Evolutionary conservation across 2,329 filamentous ascomycete genomes (phyloP), one percentile per base, ranked within the genome.

Genomic region (Trichoderma sp.): DNA sequence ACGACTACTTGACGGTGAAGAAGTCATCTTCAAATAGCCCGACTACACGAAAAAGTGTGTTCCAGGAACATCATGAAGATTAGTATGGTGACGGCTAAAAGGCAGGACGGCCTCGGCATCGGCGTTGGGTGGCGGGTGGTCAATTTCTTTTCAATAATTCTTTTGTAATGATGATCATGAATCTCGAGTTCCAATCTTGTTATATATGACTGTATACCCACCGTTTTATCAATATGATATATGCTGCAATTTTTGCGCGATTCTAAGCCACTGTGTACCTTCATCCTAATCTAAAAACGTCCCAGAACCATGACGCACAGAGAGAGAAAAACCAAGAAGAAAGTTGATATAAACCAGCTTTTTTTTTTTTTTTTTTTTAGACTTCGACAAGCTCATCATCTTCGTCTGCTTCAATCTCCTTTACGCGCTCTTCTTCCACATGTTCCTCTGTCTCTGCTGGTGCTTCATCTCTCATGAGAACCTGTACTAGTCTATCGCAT

Each of bases 401-500:
- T 6, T 88, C 86, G 57, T 86, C 83, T 1, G 82, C 85, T 12
- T 82, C 79, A 11, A 83, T 71, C 74, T 86, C 86, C 51, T 85
- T 82, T 73, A 81, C 82, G 76, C 75, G 86, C 82, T 83, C 75
- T 75, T 83, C 75, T 74, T 80, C 79, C 71, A 86, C 84, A 72
- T 84, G 80, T 2, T 47, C 53, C 72, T 84, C 80, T 57, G 82
- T 84, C 73, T 84, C 80, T 58, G 82, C 84, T 4, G 75, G 78
- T 15, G 83, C 90, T 79, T 96, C 94, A 58, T 94, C 93, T 71
- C 93, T 86, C 90, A 94, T 94, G 73, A 97, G 80, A 7, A 97
- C 90, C 79, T 99, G 94, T 61, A 99, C 96, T 67, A 98, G 79
- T 71, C 96, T 87, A 80, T 98, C 96, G 77, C 93, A 97, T 0